Evolutionary conservation across 176 grass and related monocot species (phyloP).

Genomic region (Themeda triandra): DNA sequence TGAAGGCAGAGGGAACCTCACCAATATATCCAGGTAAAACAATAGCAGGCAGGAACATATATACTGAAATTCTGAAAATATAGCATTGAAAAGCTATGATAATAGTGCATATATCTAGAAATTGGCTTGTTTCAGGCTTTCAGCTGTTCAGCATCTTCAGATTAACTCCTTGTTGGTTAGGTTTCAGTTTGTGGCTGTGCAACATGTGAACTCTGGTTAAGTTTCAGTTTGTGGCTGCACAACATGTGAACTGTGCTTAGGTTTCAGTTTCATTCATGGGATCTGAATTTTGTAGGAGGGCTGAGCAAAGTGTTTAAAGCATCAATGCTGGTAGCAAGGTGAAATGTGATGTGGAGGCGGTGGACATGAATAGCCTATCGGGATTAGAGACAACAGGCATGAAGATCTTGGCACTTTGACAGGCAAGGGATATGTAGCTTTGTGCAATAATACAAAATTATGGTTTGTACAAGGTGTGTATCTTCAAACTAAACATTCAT

Average conservation of each 20-base stretch:
- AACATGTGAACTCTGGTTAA: too few species aligned
- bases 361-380: too few species aligned
- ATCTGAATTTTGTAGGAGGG: not conserved
- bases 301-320: not conserved
- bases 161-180: too few species aligned
- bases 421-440: not conserved
- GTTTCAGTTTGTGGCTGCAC: not conserved
- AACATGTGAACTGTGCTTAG: not conserved
- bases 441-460: not conserved
- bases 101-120: not conserved
- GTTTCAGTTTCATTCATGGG: not conserved
- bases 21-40: not conserved
- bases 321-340: not conserved
- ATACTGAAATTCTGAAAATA: not conserved
- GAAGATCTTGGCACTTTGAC: not conserved
- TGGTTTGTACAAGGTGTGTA: not conserved
- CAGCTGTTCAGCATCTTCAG: too few species aligned
- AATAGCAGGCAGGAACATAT: not conserved
- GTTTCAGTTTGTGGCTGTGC: too few species aligned
- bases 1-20: too few species aligned
- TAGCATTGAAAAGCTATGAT: not conserved
- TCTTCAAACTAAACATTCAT: not conserved
- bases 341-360: not conserved
- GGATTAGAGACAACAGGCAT: not conserved
- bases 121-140: too few species aligned